These are phyloP conservation scores for Discostella stelligeroides DNA, from an alignment of 108 stramenopile species.

Conservation along the genomic window DNA sequence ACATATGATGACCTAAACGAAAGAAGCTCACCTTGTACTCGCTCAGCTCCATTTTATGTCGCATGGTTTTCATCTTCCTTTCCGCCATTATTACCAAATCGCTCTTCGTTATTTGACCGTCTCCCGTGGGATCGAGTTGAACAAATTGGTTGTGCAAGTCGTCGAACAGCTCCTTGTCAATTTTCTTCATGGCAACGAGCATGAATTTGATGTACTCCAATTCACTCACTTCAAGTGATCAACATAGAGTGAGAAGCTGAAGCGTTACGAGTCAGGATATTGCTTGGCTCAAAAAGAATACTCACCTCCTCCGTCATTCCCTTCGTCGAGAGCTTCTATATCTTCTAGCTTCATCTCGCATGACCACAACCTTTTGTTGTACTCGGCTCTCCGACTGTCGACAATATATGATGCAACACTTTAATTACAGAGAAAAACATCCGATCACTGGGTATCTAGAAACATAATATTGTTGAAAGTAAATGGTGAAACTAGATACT, in stretches of 20 bases:
- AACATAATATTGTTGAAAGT: too few relatives aligned
- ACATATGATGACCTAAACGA: neutral
- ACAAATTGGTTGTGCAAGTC: slow-evolving; percentile 65
- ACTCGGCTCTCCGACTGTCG: slow-evolving; percentile 1
- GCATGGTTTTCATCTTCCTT: slow-evolving; percentile 47
- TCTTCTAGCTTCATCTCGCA: slow-evolving; percentile 60
- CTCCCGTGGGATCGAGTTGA: slow-evolving; percentile 51
- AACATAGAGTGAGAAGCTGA: neutral
- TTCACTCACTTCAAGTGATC: slow-evolving; percentile 45
- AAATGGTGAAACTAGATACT: slow-evolving; percentile 13
- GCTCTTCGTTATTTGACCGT: slow-evolving; percentile 47
- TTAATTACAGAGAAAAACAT: neutral
- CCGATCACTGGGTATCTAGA: neutral
- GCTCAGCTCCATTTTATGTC: slow-evolving; percentile 40
- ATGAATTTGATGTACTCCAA: slow-evolving; percentile 80
- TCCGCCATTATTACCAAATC: slow-evolving; percentile 57
- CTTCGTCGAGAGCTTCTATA: slow-evolving; percentile 40
- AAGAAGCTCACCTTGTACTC: slow-evolving; percentile 39
- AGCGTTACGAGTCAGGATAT: neutral
- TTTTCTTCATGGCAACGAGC: slow-evolving; percentile 79
- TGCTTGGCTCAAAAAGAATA: neutral
- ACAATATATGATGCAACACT: slow-evolving; percentile 13
- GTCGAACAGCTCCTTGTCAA: slow-evolving; percentile 62
- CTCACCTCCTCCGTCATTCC: slow-evolving; percentile 50
- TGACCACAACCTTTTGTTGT: slow-evolving; percentile 28